Evolutionary conservation across 1,284 basidiomycete species (phyloP).

Genomic region (Earliella scabrosa): DNA sequence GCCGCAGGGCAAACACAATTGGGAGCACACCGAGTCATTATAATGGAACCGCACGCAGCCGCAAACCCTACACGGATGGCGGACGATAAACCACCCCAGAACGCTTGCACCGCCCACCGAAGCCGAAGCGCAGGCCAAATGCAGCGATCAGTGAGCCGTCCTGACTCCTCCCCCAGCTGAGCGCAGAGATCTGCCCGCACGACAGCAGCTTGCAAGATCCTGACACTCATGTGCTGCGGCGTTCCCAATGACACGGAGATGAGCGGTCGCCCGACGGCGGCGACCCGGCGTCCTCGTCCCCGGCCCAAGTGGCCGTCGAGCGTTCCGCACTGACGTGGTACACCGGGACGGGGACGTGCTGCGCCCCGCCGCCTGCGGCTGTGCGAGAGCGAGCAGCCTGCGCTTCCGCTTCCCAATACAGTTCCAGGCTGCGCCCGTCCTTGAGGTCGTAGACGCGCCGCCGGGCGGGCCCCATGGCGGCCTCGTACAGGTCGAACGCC

Average conservation of each 20-base stretch:
- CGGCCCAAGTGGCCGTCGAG: constrained; percentile 46
- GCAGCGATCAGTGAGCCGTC: constrained; percentile 9
- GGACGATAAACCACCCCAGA: constrained; percentile 22
- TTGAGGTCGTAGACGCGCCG: constrained; percentile 33
- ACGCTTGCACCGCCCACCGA: constrained; percentile 16
- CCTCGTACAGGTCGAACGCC: constrained; percentile 31
- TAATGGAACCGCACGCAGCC: constrained; percentile 6
- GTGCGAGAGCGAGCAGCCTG: constrained; percentile 39
- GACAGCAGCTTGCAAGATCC: background rate
- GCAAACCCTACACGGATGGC: constrained; percentile 9
- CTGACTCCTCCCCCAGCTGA: background rate
- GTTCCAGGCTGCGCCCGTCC: constrained; percentile 36
- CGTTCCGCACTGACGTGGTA: constrained; percentile 53
- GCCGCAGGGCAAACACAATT: constrained; percentile 4
- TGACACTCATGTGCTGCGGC: constrained; percentile 23
- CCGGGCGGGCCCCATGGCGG: constrained; percentile 21
- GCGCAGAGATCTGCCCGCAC: constrained; percentile 5
- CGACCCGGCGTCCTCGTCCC: constrained; percentile 15
- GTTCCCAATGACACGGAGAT: constrained; percentile 17
- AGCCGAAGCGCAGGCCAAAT: constrained; percentile 10
- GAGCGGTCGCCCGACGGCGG: constrained; percentile 13
- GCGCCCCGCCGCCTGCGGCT: constrained; percentile 22
- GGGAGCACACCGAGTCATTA: constrained; percentile 11
- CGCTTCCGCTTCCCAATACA: constrained; percentile 43
- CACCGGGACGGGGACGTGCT: constrained; percentile 26